Evolutionary conservation across 768 basidiomycete genomes (phyloP).

Genomic region (Trametes punicea): DNA sequence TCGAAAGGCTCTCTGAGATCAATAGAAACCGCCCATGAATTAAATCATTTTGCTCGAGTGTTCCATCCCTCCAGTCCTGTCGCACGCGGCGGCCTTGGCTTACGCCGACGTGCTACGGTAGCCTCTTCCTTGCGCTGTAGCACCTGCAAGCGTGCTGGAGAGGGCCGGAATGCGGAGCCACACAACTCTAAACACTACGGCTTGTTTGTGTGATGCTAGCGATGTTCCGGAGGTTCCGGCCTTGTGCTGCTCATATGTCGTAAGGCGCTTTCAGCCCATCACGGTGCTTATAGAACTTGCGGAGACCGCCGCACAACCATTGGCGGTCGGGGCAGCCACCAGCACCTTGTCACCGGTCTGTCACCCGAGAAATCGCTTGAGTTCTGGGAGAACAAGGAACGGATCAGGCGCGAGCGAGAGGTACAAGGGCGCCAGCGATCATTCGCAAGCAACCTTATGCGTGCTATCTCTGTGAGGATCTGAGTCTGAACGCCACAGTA

Average conservation of each 20-base stretch:
- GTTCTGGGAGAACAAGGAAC: too few relatives aligned
- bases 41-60: not conserved
- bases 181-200: slow-evolving; percentile 1
- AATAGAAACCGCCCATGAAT: not conserved
- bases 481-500: slow-evolving; percentile 3
- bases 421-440: not conserved
- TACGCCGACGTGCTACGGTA: not conserved
- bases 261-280: not conserved
- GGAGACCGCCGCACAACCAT: not conserved
- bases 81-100: not conserved
- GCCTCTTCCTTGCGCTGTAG: not conserved
- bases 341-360: too few relatives aligned
- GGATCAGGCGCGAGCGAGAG: not conserved
- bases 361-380: too few relatives aligned
- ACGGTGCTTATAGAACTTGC: not conserved
- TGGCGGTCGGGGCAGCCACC: too few relatives aligned
- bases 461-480: not conserved
- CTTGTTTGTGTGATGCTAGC: not conserved
- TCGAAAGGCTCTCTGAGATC: not conserved
- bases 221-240: not conserved
- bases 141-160: not conserved
- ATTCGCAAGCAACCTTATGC: not conserved
- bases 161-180: not conserved
- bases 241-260: not conserved
- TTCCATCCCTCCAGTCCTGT: not conserved